A percentile compares a stretch with the other conserved stretches of the same genome.
These are phyloP conservation scores for Neonectria coccinea DNA, from an alignment of 2,329 filamentous ascomycete genomes.

Conservation along the genomic window DNA sequence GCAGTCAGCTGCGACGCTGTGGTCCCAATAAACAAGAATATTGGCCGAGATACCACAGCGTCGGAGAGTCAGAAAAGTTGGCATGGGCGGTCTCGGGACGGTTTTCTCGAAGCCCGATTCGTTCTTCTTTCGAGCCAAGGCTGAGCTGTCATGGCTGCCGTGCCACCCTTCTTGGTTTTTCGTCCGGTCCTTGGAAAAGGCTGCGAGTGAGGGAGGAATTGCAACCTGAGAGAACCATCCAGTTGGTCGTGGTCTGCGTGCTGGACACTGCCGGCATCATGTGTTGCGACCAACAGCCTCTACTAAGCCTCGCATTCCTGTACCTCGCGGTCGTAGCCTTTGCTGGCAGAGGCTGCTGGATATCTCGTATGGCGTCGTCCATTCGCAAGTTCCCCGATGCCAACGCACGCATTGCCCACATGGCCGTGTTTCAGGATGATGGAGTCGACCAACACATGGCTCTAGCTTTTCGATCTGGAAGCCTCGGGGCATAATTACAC, in stretches of 20 bases:
- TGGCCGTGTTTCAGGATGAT: conserved; percentile 24
- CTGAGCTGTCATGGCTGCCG: conserved; percentile 14
- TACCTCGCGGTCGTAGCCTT: background rate
- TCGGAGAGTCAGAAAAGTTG: conserved; percentile 2
- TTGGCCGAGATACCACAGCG: conserved; percentile 3
- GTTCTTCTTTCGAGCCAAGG: conserved; percentile 14
- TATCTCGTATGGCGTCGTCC: background rate
- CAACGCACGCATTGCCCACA: conserved; percentile 28
- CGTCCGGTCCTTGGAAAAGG: background rate
- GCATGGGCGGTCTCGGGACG: conserved; percentile 13
- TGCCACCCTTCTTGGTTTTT: background rate
- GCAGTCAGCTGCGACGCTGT: conserved; percentile 7
- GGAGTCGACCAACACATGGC: conserved; percentile 21
- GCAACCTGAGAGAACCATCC: background rate
- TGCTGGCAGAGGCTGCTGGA: background rate
- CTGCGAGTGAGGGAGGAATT: background rate
- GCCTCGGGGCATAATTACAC: background rate
- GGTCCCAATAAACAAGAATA: background rate
- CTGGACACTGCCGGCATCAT: background rate
- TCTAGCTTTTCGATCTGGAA: background rate
- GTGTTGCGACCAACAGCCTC: background rate
- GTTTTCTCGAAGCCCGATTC: conserved; percentile 13
- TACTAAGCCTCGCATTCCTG: conserved; percentile 12
- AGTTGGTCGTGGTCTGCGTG: background rate
- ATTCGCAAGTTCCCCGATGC: conserved; percentile 6